Evolutionary conservation across 192 early-diverging fungal species (phyloP).

Genomic region (Podila horticola): DNA sequence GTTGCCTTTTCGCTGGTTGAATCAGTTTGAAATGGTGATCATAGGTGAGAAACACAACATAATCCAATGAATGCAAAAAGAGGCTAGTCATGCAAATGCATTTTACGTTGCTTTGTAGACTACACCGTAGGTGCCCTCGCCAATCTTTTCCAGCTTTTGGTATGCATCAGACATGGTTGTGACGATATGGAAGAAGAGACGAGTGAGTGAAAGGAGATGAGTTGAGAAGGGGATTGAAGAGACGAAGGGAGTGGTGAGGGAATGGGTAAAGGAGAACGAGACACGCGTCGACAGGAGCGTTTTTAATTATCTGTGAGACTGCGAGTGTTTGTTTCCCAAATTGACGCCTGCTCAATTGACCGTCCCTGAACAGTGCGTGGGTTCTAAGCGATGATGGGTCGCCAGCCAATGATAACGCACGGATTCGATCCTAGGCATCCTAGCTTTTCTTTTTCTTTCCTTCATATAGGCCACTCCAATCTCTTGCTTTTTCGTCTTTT

Average conservation of each 20-base stretch:
- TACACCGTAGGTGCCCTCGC: conserved; percentile 86
- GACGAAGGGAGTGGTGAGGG: not conserved
- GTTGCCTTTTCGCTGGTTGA: conserved; percentile 55
- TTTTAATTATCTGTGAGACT: not conserved
- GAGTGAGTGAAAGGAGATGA: not conserved
- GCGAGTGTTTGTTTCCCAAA: not conserved
- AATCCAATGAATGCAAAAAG: not conserved
- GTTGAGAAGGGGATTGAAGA: not conserved
- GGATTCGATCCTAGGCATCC: too few relatives aligned
- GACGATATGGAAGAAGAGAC: not conserved
- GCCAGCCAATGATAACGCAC: too few relatives aligned
- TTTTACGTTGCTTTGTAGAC: conserved; percentile 75
- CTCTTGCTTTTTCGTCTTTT: too few relatives aligned
- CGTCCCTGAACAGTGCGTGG: too few relatives aligned
- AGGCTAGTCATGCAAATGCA: not conserved
- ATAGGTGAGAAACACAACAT: not conserved
- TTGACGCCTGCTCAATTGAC: too few relatives aligned
- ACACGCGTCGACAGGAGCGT: not conserved
- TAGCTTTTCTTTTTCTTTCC: too few relatives aligned
- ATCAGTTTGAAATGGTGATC: not conserved
- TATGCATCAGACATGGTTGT: conserved; percentile 59
- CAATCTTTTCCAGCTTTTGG: conserved; percentile 80
- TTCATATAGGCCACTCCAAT: too few relatives aligned
- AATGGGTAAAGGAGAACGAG: not conserved
- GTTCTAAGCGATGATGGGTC: too few relatives aligned